Evolutionary conservation across 2,329 filamentous ascomycete species (phyloP), one percentile per base, ranked within the genome.

Genomic region (Colletotrichum echinochloae): DNA sequence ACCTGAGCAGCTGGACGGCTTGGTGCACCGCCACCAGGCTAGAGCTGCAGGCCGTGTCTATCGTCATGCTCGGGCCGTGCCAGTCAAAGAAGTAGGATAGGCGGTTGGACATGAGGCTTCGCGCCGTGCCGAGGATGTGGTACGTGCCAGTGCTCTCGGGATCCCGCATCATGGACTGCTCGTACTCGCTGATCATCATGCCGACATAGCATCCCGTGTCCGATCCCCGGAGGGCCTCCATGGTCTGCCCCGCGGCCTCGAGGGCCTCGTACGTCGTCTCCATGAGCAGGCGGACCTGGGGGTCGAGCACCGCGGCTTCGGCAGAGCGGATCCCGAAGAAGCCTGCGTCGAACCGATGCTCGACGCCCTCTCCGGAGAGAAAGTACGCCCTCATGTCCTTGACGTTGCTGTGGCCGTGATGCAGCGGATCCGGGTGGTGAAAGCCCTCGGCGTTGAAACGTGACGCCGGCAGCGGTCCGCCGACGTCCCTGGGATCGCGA

Each of bases 21-120:
- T 79, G 77, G 72, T 85, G 83, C 2, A 85, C 73, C 16, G 81
- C 80, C 7, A 82, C 78, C 30, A 85, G 62, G 35, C 35, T 37
- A 18, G 80, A 80, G 2, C 80, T 80, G 72, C 86, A 88, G 0
- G 83, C 86, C 0, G 86, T 87, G 69, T 87, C 84, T 5, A 87
- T 77, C 2, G 84, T 85, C 75, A 86, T 78, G 49, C 82, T 83
- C 0, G 85, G 82, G 0, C 85, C 85, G 5, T 74, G 73, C 63
- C 85, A 80, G 74, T 87, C 79, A 72, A 83, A 85, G 60, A 82
- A 82, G 74, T 85, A 85, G 5, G 82, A 85, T 7, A 86, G 73
- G 37, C 84, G 79, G 73, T 85, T 86, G 0, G 83, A 77, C 6
- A 83, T 59, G 37, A 84, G 81, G 7, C 79, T 79, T 12, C 78